These are phyloP conservation scores for Phytophthora brassicae DNA, from an alignment of 352 stramenopile species.

Conservation along the genomic window DNA sequence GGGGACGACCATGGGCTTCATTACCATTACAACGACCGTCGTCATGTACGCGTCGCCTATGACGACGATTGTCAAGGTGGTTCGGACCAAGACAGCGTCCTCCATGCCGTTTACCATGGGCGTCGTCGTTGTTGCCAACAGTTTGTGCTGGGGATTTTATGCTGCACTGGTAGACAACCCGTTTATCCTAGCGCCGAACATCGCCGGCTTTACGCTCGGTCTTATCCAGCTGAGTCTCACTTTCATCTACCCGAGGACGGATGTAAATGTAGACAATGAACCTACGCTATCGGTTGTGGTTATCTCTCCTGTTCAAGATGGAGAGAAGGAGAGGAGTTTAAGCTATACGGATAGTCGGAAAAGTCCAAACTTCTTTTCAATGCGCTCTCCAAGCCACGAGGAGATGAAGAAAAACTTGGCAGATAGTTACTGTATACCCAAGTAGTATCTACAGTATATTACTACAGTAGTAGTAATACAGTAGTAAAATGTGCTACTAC, in stretches of 20 bases:
- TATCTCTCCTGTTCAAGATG: slow-evolving; percentile 22
- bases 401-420: neutral
- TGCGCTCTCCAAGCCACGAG: slow-evolving; percentile 17
- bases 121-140: slow-evolving; percentile 44
- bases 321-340: slow-evolving; percentile 7
- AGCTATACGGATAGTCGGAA: slow-evolving; percentile 5
- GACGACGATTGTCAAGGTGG: slow-evolving; percentile 36
- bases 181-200: slow-evolving; percentile 42
- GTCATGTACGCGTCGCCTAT: slow-evolving; percentile 50
- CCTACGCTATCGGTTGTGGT: slow-evolving; percentile 15
- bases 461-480: too few species aligned
- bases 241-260: slow-evolving; percentile 39
- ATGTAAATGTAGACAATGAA: slow-evolving; percentile 7
- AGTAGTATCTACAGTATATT: too few species aligned
- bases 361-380: slow-evolving; percentile 17
- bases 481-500: too few species aligned
- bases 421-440: too few species aligned
- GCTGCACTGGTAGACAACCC: slow-evolving; percentile 31
- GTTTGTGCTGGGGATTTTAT: slow-evolving; percentile 50
- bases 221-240: slow-evolving; percentile 42
- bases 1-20: slow-evolving; percentile 31
- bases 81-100: slow-evolving; percentile 41
- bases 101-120: slow-evolving; percentile 55
- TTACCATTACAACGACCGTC: slow-evolving; percentile 40
- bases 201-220: slow-evolving; percentile 27